Conservation (phyloP, 1,284 basidiomycete genomes). For the Cystobasidium sp. region DNA sequence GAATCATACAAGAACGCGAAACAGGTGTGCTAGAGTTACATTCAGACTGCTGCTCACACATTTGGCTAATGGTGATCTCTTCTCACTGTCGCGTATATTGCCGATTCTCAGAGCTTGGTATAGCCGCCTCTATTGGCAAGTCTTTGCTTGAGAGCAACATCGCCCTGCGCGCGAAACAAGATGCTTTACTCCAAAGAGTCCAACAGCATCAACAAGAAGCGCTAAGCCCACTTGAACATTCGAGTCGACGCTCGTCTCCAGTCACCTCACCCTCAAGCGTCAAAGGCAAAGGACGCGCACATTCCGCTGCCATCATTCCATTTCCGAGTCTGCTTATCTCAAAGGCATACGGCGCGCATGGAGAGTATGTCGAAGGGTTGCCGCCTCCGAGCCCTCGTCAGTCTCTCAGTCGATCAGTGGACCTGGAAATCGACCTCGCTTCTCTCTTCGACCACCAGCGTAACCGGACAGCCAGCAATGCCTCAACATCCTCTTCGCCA, state of each 20-base stretch:
- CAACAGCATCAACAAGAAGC: conserved; percentile 59
- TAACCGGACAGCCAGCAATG: background rate
- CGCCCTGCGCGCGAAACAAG: conserved; percentile 69
- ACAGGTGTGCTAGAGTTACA: conserved; percentile 63
- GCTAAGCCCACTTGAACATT: background rate
- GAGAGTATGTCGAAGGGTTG: conserved; percentile 23
- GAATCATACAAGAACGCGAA: conserved; percentile 74
- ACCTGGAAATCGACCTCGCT: background rate
- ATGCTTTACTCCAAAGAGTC: conserved; percentile 68
- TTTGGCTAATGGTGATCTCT: conserved; percentile 38
- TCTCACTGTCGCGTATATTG: conserved; percentile 2
- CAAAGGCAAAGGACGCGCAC: conserved; percentile 45
- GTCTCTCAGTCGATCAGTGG: background rate
- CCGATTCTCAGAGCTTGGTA: conserved; percentile 65
- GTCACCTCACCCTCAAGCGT: conserved; percentile 48
- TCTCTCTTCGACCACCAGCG: background rate
- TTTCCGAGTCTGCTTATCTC: background rate
- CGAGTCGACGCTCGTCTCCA: conserved; percentile 41
- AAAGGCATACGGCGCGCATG: conserved; percentile 17
- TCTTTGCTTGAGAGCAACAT: conserved; percentile 70
- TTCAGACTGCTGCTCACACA: conserved; percentile 5
- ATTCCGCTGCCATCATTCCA: background rate
- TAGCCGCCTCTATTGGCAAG: conserved; percentile 71
- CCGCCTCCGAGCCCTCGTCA: conserved; percentile 28
- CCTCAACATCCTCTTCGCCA: background rate